Evolutionary conservation across 352 stramenopile species (phyloP), one percentile per base, ranked within the genome.

Genomic region (Paralagenidium karlingii): DNA sequence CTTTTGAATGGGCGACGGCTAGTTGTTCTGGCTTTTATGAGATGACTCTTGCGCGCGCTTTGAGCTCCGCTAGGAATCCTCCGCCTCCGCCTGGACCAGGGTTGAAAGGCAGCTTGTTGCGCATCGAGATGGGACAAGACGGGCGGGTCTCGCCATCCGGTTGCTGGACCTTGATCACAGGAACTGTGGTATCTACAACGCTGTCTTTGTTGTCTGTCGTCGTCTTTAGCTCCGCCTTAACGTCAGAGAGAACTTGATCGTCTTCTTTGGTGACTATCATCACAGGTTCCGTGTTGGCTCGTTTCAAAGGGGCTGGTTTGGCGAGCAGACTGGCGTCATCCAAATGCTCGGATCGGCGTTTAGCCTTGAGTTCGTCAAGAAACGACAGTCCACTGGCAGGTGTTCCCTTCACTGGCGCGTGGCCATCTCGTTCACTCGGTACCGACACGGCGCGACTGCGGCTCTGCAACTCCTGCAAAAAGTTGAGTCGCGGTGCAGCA

Each of bases 331-430:
- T n/a, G n/a, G n/a, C n/a, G n/a, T n/a, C n/a, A n/a, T n/a, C n/a
- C n/a, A n/a, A n/a, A n/a, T n/a, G n/a, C n/a, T n/a, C n/a, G n/a
- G n/a, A n/a, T n/a, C n/a, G n/a, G n/a, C n/a, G n/a, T n/a, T n/a
- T 49, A 13, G 15, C 47, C 45, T 74, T 79, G 28, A 76, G 55
- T 24, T 79, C 66, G 5, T 74, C 66, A 39, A 80, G 34, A 39
- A 76, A 76, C 31, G 41, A 71, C n/a, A 47, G 31, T 0, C 46
- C 15, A 8, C 5, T 24, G 8, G 34, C n/a, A 12, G 37, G 22
- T 21, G 31, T 20, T 8, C 31, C n/a, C 12, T 19, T 13, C 3
- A 18, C 7, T 8, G 24, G 24, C 30, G 11, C 32, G 3, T 21
- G 26, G 15, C 8, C 19, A 36, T 13, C 13, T 47, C 51, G 2